Evolutionary conservation across 2,329 filamentous ascomycete genomes (phyloP).

Genomic region (Ophiostoma ulmi): DNA sequence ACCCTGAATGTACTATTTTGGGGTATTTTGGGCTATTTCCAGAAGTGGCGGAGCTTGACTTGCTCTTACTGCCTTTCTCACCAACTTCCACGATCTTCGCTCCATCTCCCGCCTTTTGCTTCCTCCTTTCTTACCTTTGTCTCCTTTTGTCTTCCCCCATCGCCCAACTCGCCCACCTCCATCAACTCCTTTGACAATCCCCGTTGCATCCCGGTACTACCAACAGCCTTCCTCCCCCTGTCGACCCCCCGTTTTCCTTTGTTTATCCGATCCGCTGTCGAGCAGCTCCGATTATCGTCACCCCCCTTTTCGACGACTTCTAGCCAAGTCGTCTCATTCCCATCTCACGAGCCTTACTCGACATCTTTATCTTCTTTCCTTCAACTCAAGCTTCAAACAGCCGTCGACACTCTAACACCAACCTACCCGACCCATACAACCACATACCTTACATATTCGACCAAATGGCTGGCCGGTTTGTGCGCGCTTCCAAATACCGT

Average conservation of each 20-base stretch:
- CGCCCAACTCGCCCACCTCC: neutral
- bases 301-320: neutral
- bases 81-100: constrained; percentile 10
- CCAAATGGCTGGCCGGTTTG: constrained; percentile 59
- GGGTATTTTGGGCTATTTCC: neutral
- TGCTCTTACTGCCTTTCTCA: neutral
- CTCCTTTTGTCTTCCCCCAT: neutral
- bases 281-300: neutral
- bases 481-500: constrained; percentile 66
- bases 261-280: neutral
- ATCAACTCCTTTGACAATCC: neutral
- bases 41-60: constrained; percentile 3
- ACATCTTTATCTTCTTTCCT: no score
- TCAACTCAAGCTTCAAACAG: constrained; percentile 9
- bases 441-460: constrained; percentile 1
- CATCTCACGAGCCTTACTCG: neutral
- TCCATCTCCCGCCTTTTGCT: neutral
- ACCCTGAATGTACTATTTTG: neutral
- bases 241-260: constrained; percentile 10
- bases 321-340: neutral
- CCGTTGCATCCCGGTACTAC: neutral
- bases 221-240: neutral
- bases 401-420: neutral
- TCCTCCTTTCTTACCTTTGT: neutral
- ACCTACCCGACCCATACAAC: neutral